Evolutionary conservation across 257 asterid species (phyloP), one percentile per base, ranked within the genome.

Genomic region (Verbascum thapsus): DNA sequence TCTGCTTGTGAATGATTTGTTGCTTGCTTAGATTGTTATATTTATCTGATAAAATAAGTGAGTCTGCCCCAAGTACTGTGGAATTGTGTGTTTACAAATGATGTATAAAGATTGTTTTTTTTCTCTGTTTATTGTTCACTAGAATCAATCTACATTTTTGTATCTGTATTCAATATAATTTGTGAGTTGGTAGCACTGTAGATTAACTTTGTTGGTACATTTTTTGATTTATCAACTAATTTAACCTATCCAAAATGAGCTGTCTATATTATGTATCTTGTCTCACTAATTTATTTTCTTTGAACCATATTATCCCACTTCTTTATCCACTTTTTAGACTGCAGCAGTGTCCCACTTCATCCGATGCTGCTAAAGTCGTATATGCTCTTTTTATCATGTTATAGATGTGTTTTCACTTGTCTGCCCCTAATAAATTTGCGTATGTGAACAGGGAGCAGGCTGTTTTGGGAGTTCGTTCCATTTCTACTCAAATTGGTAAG

Each of bases 401-500:
- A n/a, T 41, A 16, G 6, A 20, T 16, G 10, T 32, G 0, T 8
- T 69, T 57, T 17, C 19, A 8, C 35, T 44, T 42, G 13, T 22
- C 16, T n/a, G 19, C 62, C 37, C 67, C 70, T 39, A 76, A 23
- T 10, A 43, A 51, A 9, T 49, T 11, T n/a, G 38, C 50, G 23
- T 23, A 10, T 74, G 19, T 64, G 35, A 48, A 76, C 85, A 88
- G 98, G 88, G 95, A 82, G 78, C 85, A 70, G 53, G 80, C 83
- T 42, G 23, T 67, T 45, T 19, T 64, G 49, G 96, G 98, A 58
- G 87, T 76, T 75, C 98, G 96, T 47, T 76, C 73, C 45, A 79
- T 91, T 58, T 91, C 98, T 7, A 91, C 96, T 75, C 98, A 91
- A 84, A 56, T 83, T 67, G 95, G 96, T 91, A 78, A 63, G 84